Conservation (phyloP, 768 basidiomycete species). For the Xerocomellus dryophilus region DNA sequence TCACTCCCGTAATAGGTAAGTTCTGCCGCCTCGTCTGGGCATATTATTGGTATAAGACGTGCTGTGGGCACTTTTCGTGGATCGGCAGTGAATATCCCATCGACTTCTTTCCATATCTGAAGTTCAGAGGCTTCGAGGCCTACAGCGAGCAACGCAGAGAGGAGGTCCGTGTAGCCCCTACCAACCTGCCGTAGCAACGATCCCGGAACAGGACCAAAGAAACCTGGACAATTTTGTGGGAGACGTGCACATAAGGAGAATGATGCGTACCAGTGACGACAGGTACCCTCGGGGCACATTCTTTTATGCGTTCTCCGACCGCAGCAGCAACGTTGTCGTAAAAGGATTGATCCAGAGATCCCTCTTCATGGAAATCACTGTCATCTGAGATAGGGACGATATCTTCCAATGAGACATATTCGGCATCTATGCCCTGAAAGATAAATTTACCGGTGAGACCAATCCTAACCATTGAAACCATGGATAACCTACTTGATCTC, state of each 20-base stretch:
- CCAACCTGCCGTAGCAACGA: constrained; percentile 91
- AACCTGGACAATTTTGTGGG: constrained; percentile 47
- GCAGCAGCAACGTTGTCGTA: constrained; percentile 75
- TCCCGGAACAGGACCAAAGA: constrained; percentile 95
- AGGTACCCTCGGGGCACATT: constrained; percentile 82
- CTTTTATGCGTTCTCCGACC: constrained; percentile 73
- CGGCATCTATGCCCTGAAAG: constrained; percentile 85
- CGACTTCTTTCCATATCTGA: constrained; percentile 99
- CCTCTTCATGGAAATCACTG: constrained; percentile 42
- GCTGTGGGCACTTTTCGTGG: constrained; percentile 95
- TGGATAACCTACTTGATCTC: constrained; percentile 65
- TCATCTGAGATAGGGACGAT: constrained; percentile 74
- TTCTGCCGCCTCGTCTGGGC: constrained; percentile 97
- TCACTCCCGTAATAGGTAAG: constrained; percentile 98
- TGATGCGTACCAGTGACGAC: constrained; percentile 77
- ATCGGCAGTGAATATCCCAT: constrained; percentile 98
- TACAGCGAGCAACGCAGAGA: constrained; percentile 88
- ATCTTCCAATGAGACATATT: constrained; percentile 90
- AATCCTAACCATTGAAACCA: not conserved
- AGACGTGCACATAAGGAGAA: not conserved
- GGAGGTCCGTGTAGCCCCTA: constrained; percentile 96
- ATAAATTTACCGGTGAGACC: not conserved
- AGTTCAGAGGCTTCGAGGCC: constrained; percentile 87
- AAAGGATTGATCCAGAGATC: constrained; percentile 79
- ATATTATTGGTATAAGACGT: constrained; percentile 86